These are phyloP conservation scores for Podaxis rugospora DNA, from an alignment of 768 basidiomycete species.

Conservation along the genomic window DNA sequence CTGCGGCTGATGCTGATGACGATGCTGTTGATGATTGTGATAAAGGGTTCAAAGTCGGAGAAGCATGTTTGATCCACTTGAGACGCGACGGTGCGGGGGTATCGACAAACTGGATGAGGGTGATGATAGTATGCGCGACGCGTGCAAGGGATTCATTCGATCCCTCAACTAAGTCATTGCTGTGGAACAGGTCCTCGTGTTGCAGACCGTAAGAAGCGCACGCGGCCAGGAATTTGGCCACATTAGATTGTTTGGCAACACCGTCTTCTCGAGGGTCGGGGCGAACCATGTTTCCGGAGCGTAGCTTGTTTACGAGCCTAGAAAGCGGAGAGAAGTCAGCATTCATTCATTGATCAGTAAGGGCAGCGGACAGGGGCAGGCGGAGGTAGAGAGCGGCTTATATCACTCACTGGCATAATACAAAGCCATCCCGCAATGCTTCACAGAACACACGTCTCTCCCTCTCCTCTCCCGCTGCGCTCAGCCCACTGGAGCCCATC, in stretches of 20 bases:
- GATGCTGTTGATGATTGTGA: constrained; percentile 2
- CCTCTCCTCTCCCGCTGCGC: constrained; percentile 63
- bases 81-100: constrained; percentile 39
- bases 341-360: not conserved
- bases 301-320: constrained; percentile 79
- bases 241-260: constrained; percentile 60
- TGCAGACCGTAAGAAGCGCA: constrained; percentile 64
- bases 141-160: constrained; percentile 59
- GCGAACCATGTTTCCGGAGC: constrained; percentile 53
- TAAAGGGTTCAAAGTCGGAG: not conserved
- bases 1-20: constrained; percentile 5
- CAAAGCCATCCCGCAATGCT: constrained; percentile 76
- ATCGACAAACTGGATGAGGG: constrained; percentile 62
- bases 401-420: constrained; percentile 81
- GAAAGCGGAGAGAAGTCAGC: constrained; percentile 10
- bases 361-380: not conserved
- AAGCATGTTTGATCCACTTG: constrained; percentile 28
- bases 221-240: constrained; percentile 74
- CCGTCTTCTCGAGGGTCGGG: constrained; percentile 68
- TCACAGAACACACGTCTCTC: constrained; percentile 73
- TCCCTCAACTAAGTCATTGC: constrained; percentile 63
- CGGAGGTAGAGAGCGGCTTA: constrained; percentile 8
- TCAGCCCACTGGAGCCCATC: constrained; percentile 28
- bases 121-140: constrained; percentile 71
- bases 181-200: constrained; percentile 60